Evolutionary conservation across 768 basidiomycete species (phyloP), one percentile per base, ranked within the genome.

Genomic region (Hericium alpestre): DNA sequence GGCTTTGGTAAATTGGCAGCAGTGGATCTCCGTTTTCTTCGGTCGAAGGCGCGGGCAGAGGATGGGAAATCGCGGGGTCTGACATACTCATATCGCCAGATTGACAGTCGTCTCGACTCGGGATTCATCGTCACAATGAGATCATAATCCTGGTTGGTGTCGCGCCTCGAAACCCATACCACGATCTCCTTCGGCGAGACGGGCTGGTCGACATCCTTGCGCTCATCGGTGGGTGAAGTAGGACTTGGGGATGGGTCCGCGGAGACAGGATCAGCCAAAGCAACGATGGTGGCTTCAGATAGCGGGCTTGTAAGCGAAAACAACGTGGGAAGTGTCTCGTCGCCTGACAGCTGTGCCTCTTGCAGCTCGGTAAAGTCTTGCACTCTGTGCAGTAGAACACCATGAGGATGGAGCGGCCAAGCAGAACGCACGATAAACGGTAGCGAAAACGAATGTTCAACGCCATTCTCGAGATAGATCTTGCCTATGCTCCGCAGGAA

Each of bases 381-480:
- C 4, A 81, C 79, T 25, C 90, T 76, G 63, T 92, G 87, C 46
- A 93, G 79, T 72, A 92, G 75, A 22, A 92, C 78, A 1, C 90
- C 90, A 60, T 87, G 84, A 1, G 90, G 90, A 57, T 74, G 76
- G 20, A 90, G 71, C 4, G 90, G 82, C 89, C 88, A 91, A 1
- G 86, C 90, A 59, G 76, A 80, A 39, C 84, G 77, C 3, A 90
- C 86, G 57, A 89, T 79, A 65, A 93, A 93, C 0, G 90, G 90
- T 4, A 93, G 71, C 27, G 86, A 80, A 66, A 90, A 85, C 1
- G 86, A 87, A 64, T 84, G 89, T 62, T 90, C 84, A 38, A 78
- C 64, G 4, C 90, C 90, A 59, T 86, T 85, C 61, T 76, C 72
- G 56, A 88, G 70, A 64, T 81, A 88, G 55, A 91, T 81, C 66